Conservation (phyloP, 306 rosid genomes). For the Prosopis cineraria region DNA sequence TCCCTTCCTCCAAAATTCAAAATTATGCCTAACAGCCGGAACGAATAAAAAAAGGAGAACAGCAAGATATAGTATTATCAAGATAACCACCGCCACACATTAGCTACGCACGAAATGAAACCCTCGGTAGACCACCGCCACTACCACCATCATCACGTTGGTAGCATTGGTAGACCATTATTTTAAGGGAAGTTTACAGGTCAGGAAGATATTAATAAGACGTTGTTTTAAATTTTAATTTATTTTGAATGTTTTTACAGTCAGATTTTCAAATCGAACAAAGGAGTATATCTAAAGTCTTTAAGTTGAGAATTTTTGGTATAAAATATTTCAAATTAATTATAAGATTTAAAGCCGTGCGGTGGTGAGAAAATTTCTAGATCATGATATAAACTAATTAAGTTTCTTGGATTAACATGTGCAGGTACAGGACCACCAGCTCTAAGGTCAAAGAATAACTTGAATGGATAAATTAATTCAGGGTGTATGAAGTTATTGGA, state of each 20-base stretch:
- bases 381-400: not conserved
- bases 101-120: no score
- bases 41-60: not conserved
- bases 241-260: not conserved
- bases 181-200: not conserved
- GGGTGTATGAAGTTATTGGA: not conserved
- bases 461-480: not conserved
- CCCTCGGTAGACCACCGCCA: no score
- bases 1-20: not conserved
- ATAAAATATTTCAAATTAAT: no score
- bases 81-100: no score
- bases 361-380: not conserved
- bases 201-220: not conserved
- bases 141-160: no score
- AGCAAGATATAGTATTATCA: not conserved
- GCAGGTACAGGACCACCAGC: not conserved
- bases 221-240: no score
- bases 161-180: not conserved
- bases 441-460: slow-evolving; percentile 10
- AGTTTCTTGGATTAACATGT: not conserved
- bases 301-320: no score
- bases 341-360: no score
- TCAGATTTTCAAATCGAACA: not conserved
- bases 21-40: not conserved
- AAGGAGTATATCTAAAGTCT: not conserved